Evolutionary conservation across 306 rosid species (phyloP).

Genomic region (Coriaria nepalensis): DNA sequence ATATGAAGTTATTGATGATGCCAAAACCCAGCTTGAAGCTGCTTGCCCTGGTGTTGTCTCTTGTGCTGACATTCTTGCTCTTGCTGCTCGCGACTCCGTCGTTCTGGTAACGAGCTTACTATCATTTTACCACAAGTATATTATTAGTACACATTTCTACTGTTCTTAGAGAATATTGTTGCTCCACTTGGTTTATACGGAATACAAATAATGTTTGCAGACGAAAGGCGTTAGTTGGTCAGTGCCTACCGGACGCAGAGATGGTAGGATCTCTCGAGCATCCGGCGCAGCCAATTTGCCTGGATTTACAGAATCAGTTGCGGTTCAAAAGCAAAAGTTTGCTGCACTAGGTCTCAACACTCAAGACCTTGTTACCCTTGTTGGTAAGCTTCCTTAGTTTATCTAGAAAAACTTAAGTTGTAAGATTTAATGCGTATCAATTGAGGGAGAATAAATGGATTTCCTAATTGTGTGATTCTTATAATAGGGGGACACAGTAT

Average conservation of each 20-base stretch:
- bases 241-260: neutral
- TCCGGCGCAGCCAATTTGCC: neutral
- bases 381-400: neutral
- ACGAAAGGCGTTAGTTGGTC: neutral
- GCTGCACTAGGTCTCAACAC: neutral
- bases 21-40: slow-evolving; percentile 28
- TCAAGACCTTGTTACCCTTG: neutral
- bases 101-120: slow-evolving; percentile 21
- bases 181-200: too few species aligned
- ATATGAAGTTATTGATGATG: slow-evolving; percentile 34
- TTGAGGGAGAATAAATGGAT: too few species aligned
- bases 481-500: too few species aligned
- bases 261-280: neutral
- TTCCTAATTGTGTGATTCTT: too few species aligned
- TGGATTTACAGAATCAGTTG: neutral
- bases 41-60: slow-evolving; percentile 44
- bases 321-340: neutral
- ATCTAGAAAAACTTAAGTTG: too few species aligned
- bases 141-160: too few species aligned
- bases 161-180: too few species aligned
- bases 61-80: slow-evolving; percentile 38
- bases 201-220: too few species aligned
- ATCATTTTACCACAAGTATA: neutral
- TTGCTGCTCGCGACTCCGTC: slow-evolving; percentile 44
- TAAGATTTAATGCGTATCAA: too few species aligned